Conservation (phyloP, 2,329 filamentous ascomycete genomes). For the Sporothrix protearum region DNA sequence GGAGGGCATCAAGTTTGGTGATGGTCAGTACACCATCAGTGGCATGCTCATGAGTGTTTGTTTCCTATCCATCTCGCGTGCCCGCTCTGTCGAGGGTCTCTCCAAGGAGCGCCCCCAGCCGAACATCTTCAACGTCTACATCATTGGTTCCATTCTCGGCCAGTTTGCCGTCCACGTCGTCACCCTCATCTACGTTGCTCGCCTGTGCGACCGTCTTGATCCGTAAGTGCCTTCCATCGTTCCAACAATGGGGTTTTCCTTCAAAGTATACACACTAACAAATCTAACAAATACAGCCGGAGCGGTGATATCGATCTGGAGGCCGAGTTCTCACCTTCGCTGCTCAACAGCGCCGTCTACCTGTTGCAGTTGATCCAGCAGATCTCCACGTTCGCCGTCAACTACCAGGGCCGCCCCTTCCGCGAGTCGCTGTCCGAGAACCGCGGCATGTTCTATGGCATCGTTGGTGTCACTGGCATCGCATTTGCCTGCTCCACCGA, state of each 20-base stretch:
- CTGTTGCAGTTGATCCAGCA: constrained; percentile 97
- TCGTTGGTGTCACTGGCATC: constrained; percentile 81
- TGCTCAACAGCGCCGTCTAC: constrained; percentile 96
- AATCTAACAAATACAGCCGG: constrained; percentile 39
- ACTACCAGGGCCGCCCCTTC: constrained; percentile 98
- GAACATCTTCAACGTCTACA: constrained; percentile 99
- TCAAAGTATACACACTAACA: constrained; percentile 32
- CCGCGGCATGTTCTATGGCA: constrained; percentile 96
- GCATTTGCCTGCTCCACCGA: constrained; percentile 95
- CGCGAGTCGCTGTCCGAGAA: constrained; percentile 94
- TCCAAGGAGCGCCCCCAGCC: constrained; percentile 97
- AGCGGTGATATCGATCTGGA: constrained; percentile 75
- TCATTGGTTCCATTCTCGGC: constrained; percentile 93
- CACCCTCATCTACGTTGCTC: constrained; percentile 90
- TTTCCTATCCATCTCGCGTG: constrained; percentile 97
- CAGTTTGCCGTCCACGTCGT: constrained; percentile 95
- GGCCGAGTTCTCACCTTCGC: constrained; percentile 86
- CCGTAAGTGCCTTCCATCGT: constrained; percentile 58
- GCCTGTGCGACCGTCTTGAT: constrained; percentile 79
- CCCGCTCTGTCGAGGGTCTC: constrained; percentile 88
- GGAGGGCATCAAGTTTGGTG: constrained; percentile 98
- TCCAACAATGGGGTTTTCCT: not conserved
- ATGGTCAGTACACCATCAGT: constrained; percentile 96
- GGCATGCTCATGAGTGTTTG: constrained; percentile 99
- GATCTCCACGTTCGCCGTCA: constrained; percentile 98